A percentile compares a stretch with the other conserved stretches of the same genome.
These are phyloP conservation scores for Trichocladium uniseriatum DNA, from an alignment of 495 filamentous ascomycete species.

Conservation along the genomic window DNA sequence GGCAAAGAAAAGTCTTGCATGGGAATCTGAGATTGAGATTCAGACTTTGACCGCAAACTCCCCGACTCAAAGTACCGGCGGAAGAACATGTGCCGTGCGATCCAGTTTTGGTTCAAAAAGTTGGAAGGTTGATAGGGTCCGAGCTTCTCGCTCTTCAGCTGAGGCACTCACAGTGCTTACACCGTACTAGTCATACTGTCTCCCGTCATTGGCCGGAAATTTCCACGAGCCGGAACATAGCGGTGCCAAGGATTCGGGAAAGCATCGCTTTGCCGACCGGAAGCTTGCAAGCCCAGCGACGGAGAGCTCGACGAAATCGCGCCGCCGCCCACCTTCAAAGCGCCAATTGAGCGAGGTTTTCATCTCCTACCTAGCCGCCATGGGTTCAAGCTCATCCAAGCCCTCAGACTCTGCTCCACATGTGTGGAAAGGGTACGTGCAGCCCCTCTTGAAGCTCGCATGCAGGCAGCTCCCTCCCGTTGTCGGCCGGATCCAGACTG, in stretches of 20 bases:
- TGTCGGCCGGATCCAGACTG: background rate
- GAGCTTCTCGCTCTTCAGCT: background rate
- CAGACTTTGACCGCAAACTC: no score
- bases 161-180: background rate
- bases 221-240: conserved; percentile 15
- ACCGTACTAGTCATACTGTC: conserved; percentile 5
- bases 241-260: conserved; percentile 15
- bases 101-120: no score
- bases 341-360: conserved; percentile 13
- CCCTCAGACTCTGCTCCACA: conserved; percentile 32
- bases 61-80: background rate
- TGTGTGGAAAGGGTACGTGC: conserved; percentile 40
- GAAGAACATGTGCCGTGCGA: background rate
- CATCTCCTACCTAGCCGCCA: conserved; percentile 15
- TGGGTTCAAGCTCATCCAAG: conserved; percentile 45
- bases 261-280: conserved; percentile 6
- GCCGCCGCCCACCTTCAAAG: background rate
- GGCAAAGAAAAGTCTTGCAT: no score
- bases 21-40: no score
- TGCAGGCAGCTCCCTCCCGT: conserved; percentile 2
- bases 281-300: background rate
- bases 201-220: conserved; percentile 14
- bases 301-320: conserved; percentile 5
- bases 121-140: conserved; percentile 6
- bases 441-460: background rate